A percentile compares a stretch with the other conserved stretches of the same genome.
Evolutionary conservation across 2,329 filamentous ascomycete species (phyloP).

Genomic region (Xylaria sp.): DNA sequence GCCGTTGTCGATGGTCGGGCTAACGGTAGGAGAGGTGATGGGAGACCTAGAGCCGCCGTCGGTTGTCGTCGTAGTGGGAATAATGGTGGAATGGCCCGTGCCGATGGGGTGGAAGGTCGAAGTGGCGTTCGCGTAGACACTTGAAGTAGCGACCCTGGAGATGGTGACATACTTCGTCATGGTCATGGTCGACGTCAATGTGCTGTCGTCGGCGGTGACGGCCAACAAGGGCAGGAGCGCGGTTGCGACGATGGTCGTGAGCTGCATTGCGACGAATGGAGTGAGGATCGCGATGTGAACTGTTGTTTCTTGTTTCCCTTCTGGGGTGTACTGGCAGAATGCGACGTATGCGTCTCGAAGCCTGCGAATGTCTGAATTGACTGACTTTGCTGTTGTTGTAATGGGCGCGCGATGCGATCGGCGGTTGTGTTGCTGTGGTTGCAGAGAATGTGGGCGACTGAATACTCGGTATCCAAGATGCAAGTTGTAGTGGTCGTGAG

Average conservation of each 20-base stretch:
- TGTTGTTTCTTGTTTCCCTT: constrained; percentile 11
- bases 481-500: constrained; percentile 20
- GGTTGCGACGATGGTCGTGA: constrained; percentile 53
- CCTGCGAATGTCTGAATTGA: constrained; percentile 2
- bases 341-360: constrained; percentile 22
- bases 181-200: constrained; percentile 55
- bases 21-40: constrained; percentile 38
- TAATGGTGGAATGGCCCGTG: constrained; percentile 39
- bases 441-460: constrained; percentile 35
- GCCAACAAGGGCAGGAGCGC: constrained; percentile 60
- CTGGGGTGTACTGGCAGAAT: constrained; percentile 14
- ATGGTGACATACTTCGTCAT: constrained; percentile 60
- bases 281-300: constrained; percentile 5
- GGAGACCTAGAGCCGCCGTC: constrained; percentile 36
- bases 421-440: constrained; percentile 15
- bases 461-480: constrained; percentile 40
- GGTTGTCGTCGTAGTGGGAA: constrained; percentile 38
- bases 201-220: constrained; percentile 52
- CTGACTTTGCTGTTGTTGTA: constrained; percentile 4
- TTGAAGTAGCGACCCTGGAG: constrained; percentile 46
- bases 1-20: constrained; percentile 44
- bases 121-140: constrained; percentile 30
- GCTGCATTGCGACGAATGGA: constrained; percentile 46
- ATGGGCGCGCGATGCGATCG: constrained; percentile 25
- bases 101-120: constrained; percentile 40